Conservation (phyloP, 306 rosid species). For the Cucurbita pepo region DNA sequence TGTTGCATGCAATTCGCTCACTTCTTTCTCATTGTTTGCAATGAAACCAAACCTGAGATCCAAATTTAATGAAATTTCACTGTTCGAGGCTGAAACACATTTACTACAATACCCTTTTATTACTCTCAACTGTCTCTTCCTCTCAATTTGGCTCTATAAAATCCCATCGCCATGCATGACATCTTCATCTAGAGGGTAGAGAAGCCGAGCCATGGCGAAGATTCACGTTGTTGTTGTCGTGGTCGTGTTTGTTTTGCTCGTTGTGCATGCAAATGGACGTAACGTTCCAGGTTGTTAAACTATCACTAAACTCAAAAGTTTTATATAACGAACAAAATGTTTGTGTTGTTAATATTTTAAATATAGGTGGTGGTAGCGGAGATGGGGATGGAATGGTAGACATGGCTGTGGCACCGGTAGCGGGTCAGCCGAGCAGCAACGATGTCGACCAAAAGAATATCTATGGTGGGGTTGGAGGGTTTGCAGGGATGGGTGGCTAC, state of each 20-base stretch:
- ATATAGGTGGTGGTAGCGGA: background rate
- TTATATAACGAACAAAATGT: background rate
- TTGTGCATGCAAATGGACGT: conserved; percentile 42
- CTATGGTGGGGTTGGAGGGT: conserved; percentile 47
- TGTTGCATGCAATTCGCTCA: conserved; percentile 13
- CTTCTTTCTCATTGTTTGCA: conserved; percentile 18
- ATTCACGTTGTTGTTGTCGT: conserved; percentile 10
- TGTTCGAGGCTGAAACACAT: conserved; percentile 22
- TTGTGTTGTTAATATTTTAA: background rate
- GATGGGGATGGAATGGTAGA: conserved; percentile 4
- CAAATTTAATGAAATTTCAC: conserved; percentile 17
- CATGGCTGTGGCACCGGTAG: conserved; percentile 26
- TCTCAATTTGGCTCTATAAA: conserved; percentile 5
- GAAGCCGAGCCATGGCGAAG: conserved; percentile 17
- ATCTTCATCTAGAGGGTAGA: background rate
- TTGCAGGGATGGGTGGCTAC: conserved; percentile 27
- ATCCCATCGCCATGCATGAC: conserved; percentile 4
- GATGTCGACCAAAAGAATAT: conserved; percentile 37
- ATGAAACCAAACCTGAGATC: conserved; percentile 31
- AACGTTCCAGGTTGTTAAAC: conserved; percentile 9
- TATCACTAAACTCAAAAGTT: background rate
- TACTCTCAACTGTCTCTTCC: conserved; percentile 45
- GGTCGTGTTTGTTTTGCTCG: conserved; percentile 8
- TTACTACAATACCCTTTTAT: conserved; percentile 12
- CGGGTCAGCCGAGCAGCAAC: conserved; percentile 6